Evolutionary conservation across 1,284 basidiomycete genomes (phyloP).

Genomic region (Pseudozyma sp.): DNA sequence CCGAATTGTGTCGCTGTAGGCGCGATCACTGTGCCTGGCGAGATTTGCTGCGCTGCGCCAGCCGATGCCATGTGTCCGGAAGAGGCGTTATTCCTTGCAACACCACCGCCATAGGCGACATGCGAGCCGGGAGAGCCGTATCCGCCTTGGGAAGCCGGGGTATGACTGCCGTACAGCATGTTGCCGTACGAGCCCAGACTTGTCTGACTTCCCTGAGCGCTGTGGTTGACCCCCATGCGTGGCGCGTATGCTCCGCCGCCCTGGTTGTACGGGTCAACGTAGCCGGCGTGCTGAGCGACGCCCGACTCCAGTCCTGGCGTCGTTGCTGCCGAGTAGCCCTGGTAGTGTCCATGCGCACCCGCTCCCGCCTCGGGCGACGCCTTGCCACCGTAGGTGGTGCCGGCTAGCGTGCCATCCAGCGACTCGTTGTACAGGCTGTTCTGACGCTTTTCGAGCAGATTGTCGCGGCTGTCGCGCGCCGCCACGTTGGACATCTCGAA

Average conservation of each 20-base stretch:
- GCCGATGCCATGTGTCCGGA: conserved; percentile 12
- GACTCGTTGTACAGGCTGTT: conserved; percentile 50
- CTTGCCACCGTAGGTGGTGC: conserved; percentile 38
- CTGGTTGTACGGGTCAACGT: conserved; percentile 38
- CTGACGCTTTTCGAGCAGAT: conserved; percentile 57
- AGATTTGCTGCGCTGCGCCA: conserved; percentile 35
- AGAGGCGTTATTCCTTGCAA: not conserved
- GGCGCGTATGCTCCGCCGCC: conserved; percentile 21
- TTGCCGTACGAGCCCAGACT: conserved; percentile 50
- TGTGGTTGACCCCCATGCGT: conserved; percentile 27
- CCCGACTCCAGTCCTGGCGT: conserved; percentile 24
- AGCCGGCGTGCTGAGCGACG: conserved; percentile 26
- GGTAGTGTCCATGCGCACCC: conserved; percentile 22
- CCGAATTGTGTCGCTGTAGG: conserved; percentile 21
- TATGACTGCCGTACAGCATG: conserved; percentile 33
- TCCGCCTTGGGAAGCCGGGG: conserved; percentile 4
- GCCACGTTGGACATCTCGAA: conserved; percentile 57
- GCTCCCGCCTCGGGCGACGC: conserved; percentile 33
- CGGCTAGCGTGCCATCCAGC: conserved; percentile 38
- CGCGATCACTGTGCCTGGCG: conserved; percentile 38
- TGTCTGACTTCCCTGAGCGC: conserved; percentile 40
- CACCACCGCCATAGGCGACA: conserved; percentile 9
- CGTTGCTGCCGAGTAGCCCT: conserved; percentile 19
- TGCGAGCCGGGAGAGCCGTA: conserved; percentile 22
- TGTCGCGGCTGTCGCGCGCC: conserved; percentile 56